Base-by-base conservation (phyloP, 495 filamentous ascomycete species). In the Annulohypoxylon stygium region DNA sequence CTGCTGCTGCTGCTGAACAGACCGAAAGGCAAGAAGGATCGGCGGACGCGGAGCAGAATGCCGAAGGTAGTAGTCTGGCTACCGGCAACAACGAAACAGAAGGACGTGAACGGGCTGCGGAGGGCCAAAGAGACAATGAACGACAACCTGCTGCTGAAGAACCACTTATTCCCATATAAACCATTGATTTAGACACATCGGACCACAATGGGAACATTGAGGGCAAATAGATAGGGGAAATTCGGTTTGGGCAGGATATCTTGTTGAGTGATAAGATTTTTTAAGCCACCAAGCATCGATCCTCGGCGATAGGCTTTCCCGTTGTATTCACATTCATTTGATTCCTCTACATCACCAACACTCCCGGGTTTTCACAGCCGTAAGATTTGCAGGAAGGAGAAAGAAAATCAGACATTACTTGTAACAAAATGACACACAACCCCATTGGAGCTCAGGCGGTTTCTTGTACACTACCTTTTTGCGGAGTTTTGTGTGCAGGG, bases 1-100 rank as follows among this genome's bases (percentile, higher is more conserved):
- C 79, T 16, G 78, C 76, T 2, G 71, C 67, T 12, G 71, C 71
- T 0, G 69, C 67, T 33, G 41, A 65, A 20, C 58, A 67, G 9
- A 30, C 70, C 16, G 70, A 58, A 16, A 43, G 33, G 6, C 36
- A 18, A 23, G 70, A 60, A 18, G 43, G 59, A 12, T 57, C 33
- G 11, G 53, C n/a, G 33, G 9, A 37, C 16, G 41, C 63, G 7
- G 62, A 63, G 26, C 66, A 67, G n/a, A 53, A 37, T 25, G 20
- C 43, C 12, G 71, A 61, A 6, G 45, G 55, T 23, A 30, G 33
- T 10, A 48, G 11, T 4, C 1, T 54, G 10, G 25, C 54, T n/a
- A 20, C 48, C 11, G 7, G 4, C 11, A n/a, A 55, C 6, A 30
- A 45, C 16, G 55, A 59, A 45, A 39, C 67, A 14, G 48, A 48